phyloP scores from a whole-genome alignment of 176 grass and related monocot species.

The Avena sativa region DNA sequence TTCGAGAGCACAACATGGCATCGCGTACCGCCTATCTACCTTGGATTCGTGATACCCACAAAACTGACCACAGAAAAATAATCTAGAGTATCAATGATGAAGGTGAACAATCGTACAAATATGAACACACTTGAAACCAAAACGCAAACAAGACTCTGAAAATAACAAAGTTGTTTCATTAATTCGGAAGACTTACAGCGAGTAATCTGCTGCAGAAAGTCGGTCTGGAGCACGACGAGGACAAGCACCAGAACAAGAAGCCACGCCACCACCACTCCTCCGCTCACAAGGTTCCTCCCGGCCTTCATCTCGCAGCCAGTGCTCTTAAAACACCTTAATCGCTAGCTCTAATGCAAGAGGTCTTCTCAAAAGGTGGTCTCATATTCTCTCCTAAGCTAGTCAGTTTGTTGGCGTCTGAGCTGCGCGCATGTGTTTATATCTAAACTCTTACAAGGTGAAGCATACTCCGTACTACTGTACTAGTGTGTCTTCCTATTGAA shows the following conservation, averaged over 20 bases:
- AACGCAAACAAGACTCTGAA: no score
- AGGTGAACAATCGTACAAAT: neutral
- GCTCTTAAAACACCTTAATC: neutral
- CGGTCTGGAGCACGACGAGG: conserved; percentile 36
- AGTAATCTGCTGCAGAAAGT: conserved; percentile 28
- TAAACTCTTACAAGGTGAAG: neutral
- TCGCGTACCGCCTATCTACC: neutral
- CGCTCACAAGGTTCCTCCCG: neutral
- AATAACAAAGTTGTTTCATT: neutral
- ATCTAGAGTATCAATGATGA: neutral
- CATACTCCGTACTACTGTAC: neutral
- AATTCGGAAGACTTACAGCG: conserved; percentile 1
- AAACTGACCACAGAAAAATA: neutral
- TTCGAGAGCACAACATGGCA: neutral
- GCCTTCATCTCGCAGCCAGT: conserved; percentile 16
- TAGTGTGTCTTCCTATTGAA: neutral
- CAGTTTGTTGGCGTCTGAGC: neutral
- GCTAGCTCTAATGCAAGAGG: neutral
- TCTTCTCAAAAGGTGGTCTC: neutral
- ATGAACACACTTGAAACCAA: neutral
- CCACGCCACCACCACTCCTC: neutral
- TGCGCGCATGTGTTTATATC: no score
- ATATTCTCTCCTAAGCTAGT: neutral
- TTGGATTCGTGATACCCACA: neutral
- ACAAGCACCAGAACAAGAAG: conserved; percentile 37